Evolutionary conservation across 2,329 filamentous ascomycete species (phyloP), one percentile per base, ranked within the genome.

Genomic region (Tolypocladium inflatum): DNA sequence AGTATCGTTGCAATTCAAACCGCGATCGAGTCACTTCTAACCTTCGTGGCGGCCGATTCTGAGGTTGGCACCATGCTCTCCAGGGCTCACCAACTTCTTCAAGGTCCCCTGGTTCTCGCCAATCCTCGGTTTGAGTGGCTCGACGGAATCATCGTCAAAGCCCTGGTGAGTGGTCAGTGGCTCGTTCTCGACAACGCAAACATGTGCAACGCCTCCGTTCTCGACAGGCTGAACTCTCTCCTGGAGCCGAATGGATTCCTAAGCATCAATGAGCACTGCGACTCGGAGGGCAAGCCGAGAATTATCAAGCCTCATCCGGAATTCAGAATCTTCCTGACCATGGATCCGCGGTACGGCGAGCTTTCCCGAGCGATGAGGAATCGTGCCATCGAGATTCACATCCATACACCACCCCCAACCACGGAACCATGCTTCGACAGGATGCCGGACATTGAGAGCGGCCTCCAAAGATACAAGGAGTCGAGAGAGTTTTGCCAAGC

Each of bases 311-410:
- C 94, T 17, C 92, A 97, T 74, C 81, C 88, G 0, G 83, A 91
- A 60, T 99, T 99, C 73, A 83, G 93, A 58, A 85, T 99, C 23
- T 97, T 99, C 73, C 77, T 99, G 69, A 97, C 93, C 0, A 89
- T 96, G 77, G 93, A 99, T 70, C 87, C 94, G 52, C 85, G 87
- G 55, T 90, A 96, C 70, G 95, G 94, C 21, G 94, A 99, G 71
- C 79, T 99, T 10, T 99, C 94, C 4, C 83, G 94, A 62, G 94
- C 94, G 0, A 99, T 99, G 94, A 82, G 95, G 58, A 99, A 99
- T 73, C 85, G 94, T 70, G 91, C 91, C 54, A 81, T 97, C 33
- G 95, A 99, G 72, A 88, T 99, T 11, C 94, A 87, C 66, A 78
- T 99, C 52, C 79, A 85, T 61, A 71, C 71, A 8, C 67, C 74